Evolutionary conservation across 2,329 filamentous ascomycete species (phyloP).

Genomic region (Xylariaceae sp.): DNA sequence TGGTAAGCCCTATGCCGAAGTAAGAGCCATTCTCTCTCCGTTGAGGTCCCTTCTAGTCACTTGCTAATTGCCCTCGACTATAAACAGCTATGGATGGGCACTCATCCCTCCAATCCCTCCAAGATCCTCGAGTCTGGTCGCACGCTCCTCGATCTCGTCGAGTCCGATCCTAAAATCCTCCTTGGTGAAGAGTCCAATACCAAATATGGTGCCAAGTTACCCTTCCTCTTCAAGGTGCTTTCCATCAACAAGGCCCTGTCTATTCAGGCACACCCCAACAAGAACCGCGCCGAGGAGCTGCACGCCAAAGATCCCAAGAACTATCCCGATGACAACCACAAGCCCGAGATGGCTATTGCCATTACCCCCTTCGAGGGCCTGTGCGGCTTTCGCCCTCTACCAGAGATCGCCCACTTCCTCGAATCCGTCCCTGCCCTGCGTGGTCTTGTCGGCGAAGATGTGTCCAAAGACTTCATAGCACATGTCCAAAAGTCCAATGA

Average conservation of each 20-base stretch:
- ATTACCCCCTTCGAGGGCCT: constrained; percentile 94
- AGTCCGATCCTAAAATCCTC: constrained; percentile 81
- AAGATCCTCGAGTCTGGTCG: constrained; percentile 82
- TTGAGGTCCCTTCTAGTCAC: too few species aligned
- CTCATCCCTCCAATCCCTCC: constrained; percentile 91
- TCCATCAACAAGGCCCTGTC: constrained; percentile 94
- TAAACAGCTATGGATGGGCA: constrained; percentile 99
- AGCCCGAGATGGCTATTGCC: constrained; percentile 98
- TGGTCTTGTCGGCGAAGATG: constrained; percentile 62
- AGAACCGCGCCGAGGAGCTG: constrained; percentile 84
- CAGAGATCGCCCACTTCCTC: constrained; percentile 78
- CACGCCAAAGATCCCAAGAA: constrained; percentile 85
- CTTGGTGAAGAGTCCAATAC: constrained; percentile 69
- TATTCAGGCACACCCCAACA: constrained; percentile 96
- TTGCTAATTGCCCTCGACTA: too few species aligned
- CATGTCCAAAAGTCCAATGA: constrained; percentile 45
- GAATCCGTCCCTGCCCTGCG: constrained; percentile 58
- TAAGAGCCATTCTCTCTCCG: constrained; percentile 39
- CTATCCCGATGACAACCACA: constrained; percentile 99
- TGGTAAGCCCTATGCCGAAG: constrained; percentile 93
- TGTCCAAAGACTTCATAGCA: constrained; percentile 52
- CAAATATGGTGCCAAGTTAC: constrained; percentile 76
- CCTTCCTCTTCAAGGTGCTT: constrained; percentile 96
- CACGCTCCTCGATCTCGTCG: constrained; percentile 79
- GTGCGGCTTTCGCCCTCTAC: constrained; percentile 87